A percentile compares a stretch with the other conserved stretches of the same genome.
These are phyloP conservation scores for Eucalyptus cloeziana DNA, from an alignment of 345 rosid genomes.

Conservation along the genomic window DNA sequence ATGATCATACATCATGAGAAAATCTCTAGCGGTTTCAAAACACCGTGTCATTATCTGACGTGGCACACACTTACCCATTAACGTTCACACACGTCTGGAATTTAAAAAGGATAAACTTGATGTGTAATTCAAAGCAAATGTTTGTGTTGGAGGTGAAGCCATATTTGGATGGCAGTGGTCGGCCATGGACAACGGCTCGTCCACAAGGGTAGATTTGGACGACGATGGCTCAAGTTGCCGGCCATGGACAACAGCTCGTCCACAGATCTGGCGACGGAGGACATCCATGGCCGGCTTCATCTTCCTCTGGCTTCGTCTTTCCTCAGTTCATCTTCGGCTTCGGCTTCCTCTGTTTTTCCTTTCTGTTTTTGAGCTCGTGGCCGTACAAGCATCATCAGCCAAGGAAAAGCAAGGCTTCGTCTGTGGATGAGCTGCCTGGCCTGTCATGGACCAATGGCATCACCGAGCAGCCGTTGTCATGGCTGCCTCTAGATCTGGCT, in stretches of 20 bases:
- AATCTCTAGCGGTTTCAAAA: neutral
- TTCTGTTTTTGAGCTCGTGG: neutral
- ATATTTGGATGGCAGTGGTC: neutral
- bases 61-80: fast-evolving
- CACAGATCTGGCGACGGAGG: neutral
- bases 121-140: neutral
- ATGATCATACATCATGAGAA: neutral
- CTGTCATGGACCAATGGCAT: neutral
- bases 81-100: neutral
- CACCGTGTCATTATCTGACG: neutral
- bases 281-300: neutral
- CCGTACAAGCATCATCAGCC: neutral
- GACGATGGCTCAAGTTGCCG: neutral
- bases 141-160: neutral
- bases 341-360: neutral
- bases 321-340: neutral
- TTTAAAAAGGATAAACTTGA: too few species aligned
- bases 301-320: neutral
- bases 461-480: neutral
- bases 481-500: neutral
- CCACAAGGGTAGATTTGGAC: neutral
- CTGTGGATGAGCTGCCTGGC: neutral
- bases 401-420: neutral
- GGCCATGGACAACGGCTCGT: neutral
- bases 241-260: neutral